Conservation (phyloP, 108 stramenopile genomes). For the Pseudonitzschia pungens region DNA sequence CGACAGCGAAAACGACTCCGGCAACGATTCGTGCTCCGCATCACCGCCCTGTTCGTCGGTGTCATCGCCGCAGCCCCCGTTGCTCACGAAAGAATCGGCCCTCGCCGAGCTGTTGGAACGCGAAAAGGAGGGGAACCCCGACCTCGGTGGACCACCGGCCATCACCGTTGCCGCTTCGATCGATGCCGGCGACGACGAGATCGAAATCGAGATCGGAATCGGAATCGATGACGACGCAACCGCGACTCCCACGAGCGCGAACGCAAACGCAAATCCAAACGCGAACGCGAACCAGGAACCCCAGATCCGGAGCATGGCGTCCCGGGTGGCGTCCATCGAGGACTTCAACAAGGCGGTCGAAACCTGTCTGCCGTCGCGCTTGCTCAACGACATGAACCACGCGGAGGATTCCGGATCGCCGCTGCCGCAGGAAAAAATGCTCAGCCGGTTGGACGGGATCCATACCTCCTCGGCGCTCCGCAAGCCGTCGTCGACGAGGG, state of each 20-base stretch:
- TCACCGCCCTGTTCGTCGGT: no score
- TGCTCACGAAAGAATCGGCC: no score
- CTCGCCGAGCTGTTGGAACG: no score
- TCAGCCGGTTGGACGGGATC: conserved; percentile 37
- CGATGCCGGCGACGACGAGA: no score
- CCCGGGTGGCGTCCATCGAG: conserved; percentile 28
- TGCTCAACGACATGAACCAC: background rate
- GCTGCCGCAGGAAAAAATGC: conserved; percentile 27
- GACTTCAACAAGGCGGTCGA: conserved; percentile 36
- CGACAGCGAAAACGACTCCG: background rate
- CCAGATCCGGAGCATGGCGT: background rate
- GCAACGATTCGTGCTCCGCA: background rate
- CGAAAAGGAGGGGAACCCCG: no score
- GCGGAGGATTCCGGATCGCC: background rate
- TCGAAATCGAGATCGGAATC: no score
- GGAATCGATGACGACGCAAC: background rate
- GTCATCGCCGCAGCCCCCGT: no score
- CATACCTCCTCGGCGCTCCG: conserved; percentile 2
- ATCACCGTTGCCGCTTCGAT: no score
- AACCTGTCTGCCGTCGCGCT: conserved; percentile 6
- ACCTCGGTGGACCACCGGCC: no score
- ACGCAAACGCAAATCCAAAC: background rate
- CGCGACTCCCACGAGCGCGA: background rate
- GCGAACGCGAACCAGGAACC: background rate
- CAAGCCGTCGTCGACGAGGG: no score